Evolutionary conservation across 148 eudicot species (phyloP).

Genomic region (Vaccinium vitisidaea): DNA sequence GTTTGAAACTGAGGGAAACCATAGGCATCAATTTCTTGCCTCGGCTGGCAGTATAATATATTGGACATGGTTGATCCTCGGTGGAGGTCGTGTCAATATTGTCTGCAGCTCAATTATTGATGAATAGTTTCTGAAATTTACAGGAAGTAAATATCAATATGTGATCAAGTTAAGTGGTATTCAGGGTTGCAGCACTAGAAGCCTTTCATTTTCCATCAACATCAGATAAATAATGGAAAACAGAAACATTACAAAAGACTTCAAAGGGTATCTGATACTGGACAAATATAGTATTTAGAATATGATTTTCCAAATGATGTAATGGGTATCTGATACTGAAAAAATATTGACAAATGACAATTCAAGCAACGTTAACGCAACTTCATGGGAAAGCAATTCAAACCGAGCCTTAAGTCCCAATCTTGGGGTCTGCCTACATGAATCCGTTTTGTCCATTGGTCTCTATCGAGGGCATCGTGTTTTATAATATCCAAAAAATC

Average conservation of each 20-base stretch:
- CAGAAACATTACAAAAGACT: not conserved
- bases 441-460: not conserved
- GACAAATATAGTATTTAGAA: not conserved
- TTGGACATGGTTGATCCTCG: conserved; percentile 34
- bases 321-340: not conserved
- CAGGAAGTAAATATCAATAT: not conserved
- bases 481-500: not conserved
- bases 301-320: not conserved
- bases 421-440: not conserved
- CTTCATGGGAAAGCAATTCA: not conserved
- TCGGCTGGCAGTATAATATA: conserved; percentile 27
- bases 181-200: not conserved
- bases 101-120: not conserved
- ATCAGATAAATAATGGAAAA: not conserved
- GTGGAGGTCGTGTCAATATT: not conserved
- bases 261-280: not conserved
- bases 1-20: conserved; percentile 25
- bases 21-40: conserved; percentile 28
- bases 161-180: not conserved
- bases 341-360: not conserved
- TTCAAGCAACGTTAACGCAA: not conserved
- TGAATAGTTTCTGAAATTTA: conserved; percentile 7
- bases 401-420: not conserved
- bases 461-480: not conserved
- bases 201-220: not conserved